Evolutionary conservation across 73 alveolate genomes (phyloP).

Genomic region (Tetrahymena thermophila): DNA sequence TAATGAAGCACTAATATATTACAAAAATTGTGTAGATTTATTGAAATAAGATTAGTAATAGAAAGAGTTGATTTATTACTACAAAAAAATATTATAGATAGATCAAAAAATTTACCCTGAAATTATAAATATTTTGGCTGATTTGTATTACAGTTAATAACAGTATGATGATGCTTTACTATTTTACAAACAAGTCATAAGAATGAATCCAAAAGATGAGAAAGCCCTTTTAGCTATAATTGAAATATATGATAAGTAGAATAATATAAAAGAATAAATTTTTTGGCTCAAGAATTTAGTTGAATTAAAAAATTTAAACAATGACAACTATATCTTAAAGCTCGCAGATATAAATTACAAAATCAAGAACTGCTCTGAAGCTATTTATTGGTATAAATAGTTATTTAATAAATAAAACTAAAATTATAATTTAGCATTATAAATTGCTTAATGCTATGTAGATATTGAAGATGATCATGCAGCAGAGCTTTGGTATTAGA

Average conservation of each 20-base stretch:
- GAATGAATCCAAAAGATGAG: not conserved
- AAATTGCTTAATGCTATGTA: not conserved
- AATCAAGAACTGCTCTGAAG: not conserved
- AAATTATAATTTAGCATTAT: not conserved
- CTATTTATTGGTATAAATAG: not conserved
- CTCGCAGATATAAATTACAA: not conserved
- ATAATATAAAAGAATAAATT: not conserved
- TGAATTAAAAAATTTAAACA: not conserved
- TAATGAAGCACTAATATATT: not conserved
- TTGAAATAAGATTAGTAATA: not conserved
- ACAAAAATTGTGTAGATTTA: not conserved
- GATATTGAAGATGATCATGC: not conserved
- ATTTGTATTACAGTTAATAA: not conserved
- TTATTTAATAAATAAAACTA: not conserved
- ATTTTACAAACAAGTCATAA: not conserved
- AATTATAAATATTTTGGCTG: not conserved
- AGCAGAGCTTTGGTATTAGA: not conserved
- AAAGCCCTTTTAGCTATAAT: not conserved
- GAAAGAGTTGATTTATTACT: not conserved
- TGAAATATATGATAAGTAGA: not conserved
- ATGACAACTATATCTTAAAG: not conserved
- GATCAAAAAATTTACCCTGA: not conserved
- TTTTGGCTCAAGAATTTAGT: not conserved
- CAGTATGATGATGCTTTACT: not conserved
- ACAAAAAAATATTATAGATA: not conserved